Evolutionary conservation across 139 green algal genomes (phyloP).

Genomic region (Diplosphaera chodatii): DNA sequence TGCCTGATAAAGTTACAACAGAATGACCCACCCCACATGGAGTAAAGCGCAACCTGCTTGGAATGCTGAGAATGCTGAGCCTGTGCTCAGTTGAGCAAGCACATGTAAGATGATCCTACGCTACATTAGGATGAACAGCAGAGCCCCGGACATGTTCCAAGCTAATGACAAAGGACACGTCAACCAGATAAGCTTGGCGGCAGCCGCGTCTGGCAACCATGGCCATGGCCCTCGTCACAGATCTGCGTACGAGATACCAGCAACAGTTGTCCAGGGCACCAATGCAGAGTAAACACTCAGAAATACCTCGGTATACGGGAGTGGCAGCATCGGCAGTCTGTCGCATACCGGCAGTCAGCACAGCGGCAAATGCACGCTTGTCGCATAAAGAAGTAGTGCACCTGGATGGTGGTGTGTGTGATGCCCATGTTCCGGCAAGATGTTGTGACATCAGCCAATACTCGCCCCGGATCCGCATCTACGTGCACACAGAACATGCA

Average conservation of each 20-base stretch:
- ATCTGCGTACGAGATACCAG: neutral
- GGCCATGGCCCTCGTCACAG: neutral
- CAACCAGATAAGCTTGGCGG: neutral
- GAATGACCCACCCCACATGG: no score
- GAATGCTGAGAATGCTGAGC: no score
- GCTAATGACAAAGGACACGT: no score
- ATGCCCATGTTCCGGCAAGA: conserved; percentile 50
- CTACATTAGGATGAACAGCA: no score
- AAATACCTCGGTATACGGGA: neutral
- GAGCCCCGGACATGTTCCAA: no score
- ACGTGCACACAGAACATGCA: conserved; percentile 11
- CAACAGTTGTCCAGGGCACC: no score
- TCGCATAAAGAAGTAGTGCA: neutral
- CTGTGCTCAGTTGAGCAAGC: no score
- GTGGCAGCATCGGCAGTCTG: neutral
- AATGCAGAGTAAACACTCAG: no score
- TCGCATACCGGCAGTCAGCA: neutral
- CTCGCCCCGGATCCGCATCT: conserved; percentile 10
- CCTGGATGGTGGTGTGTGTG: conserved; percentile 71
- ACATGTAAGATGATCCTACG: no score
- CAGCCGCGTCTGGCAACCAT: neutral
- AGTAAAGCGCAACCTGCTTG: no score
- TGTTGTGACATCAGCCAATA: conserved; percentile 8
- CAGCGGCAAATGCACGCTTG: neutral
- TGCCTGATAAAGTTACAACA: no score